These are phyloP conservation scores for Neopestalotiopsis sp. DNA, from an alignment of 2,329 filamentous ascomycete species.

Conservation along the genomic window DNA sequence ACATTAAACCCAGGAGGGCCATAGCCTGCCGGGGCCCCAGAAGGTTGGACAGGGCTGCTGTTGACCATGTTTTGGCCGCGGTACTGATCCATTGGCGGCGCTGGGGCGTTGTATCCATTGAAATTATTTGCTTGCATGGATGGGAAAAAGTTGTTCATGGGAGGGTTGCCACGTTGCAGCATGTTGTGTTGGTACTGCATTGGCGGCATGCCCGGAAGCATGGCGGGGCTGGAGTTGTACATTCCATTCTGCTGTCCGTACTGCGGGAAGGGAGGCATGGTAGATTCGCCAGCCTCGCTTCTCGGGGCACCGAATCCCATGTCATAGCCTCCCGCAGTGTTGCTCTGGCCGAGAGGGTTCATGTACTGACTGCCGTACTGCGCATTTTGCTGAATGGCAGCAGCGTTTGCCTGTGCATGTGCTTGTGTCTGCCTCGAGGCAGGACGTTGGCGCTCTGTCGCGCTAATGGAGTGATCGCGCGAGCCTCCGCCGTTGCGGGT, in stretches of 20 bases:
- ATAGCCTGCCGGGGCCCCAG: conserved; percentile 38
- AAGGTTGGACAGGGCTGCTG: conserved; percentile 55
- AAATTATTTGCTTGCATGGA: conserved; percentile 61
- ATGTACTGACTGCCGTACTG: conserved; percentile 58
- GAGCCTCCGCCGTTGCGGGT: conserved; percentile 56
- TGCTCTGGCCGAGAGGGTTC: conserved; percentile 51
- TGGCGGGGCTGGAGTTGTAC: conserved; percentile 53
- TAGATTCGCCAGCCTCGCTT: conserved; percentile 57
- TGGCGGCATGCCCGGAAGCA: conserved; percentile 57
- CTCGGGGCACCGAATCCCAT: conserved; percentile 56
- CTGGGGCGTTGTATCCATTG: conserved; percentile 54
- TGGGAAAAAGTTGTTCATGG: conserved; percentile 62
- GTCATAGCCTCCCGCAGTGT: conserved; percentile 52
- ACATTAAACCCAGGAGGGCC: conserved; percentile 39
- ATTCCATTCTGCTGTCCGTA: conserved; percentile 58
- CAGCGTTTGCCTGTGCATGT: conserved; percentile 32
- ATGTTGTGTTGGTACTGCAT: conserved; percentile 65
- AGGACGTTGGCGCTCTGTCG: conserved; percentile 59
- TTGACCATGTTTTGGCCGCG: conserved; percentile 56
- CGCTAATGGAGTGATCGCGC: conserved; percentile 50
- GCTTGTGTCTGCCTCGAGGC: conserved; percentile 55
- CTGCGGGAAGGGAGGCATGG: conserved; percentile 53
- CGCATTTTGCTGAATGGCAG: conserved; percentile 38
- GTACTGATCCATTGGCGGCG: conserved; percentile 60
- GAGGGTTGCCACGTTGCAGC: conserved; percentile 57